Conservation (phyloP, 2,329 filamentous ascomycete genomes). For the Phyllosticta capitalensis region DNA sequence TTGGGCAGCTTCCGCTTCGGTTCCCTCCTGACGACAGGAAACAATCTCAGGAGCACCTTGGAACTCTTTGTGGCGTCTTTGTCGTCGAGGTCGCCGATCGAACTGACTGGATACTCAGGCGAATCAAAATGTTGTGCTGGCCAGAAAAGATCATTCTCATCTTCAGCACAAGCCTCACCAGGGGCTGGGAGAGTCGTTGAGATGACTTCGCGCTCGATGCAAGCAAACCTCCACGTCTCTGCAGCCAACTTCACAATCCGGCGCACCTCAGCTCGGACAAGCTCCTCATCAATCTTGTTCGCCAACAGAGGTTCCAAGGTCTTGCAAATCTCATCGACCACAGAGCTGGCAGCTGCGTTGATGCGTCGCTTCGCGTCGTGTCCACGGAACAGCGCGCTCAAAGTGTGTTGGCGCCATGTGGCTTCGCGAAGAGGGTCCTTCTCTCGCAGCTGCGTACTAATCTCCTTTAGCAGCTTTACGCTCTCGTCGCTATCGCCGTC, state of each 20-base stretch:
- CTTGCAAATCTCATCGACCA: conserved; percentile 48
- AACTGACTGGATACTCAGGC: conserved; percentile 17
- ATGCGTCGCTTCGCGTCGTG: conserved; percentile 48
- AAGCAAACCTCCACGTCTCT: conserved; percentile 49
- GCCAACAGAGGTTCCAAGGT: conserved; percentile 43
- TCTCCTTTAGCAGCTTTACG: conserved; percentile 38
- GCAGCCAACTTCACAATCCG: conserved; percentile 49
- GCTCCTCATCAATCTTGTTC: conserved; percentile 41
- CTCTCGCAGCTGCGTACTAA: conserved; percentile 46
- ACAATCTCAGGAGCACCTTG: conserved; percentile 40
- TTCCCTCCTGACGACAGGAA: conserved; percentile 45
- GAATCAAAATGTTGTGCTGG: conserved; percentile 25
- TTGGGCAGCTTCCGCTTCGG: conserved; percentile 28
- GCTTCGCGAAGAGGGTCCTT: conserved; percentile 49
- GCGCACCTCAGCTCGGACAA: conserved; percentile 41
- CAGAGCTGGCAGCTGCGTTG: conserved; percentile 44
- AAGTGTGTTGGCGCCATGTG: conserved; percentile 49
- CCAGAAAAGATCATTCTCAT: conserved; percentile 29
- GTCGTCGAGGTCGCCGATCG: conserved; percentile 18
- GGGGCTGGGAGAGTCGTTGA: conserved; percentile 39
- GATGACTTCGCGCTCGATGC: conserved; percentile 48
- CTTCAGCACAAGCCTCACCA: conserved; percentile 19
- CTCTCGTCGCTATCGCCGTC: conserved; percentile 27
- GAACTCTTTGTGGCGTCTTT: conserved; percentile 16
- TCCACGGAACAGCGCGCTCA: conserved; percentile 48